Conservation (phyloP, 208 protist genomes). For the Trypanosoma avium region DNA sequence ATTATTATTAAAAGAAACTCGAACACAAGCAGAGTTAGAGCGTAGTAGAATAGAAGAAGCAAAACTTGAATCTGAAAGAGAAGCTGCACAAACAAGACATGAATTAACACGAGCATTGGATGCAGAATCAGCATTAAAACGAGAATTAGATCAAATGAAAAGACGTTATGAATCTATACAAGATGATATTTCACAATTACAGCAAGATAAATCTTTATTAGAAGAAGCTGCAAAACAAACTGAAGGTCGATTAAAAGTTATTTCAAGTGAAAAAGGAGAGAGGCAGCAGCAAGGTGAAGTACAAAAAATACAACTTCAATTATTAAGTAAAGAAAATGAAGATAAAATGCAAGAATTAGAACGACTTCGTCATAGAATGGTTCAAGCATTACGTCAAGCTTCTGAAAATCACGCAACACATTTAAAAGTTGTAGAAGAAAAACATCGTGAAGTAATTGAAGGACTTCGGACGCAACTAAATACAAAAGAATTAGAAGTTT, state of each 20-base stretch:
- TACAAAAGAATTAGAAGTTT: slow-evolving; percentile 68
- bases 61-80: slow-evolving; percentile 29
- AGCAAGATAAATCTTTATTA: slow-evolving; percentile 17
- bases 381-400: slow-evolving; percentile 61
- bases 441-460: slow-evolving; percentile 63
- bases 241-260: slow-evolving; percentile 22
- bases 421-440: slow-evolving; percentile 77
- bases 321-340: slow-evolving; percentile 59
- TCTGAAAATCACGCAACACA: slow-evolving; percentile 78
- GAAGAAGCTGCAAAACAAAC: slow-evolving; percentile 31
- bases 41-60: slow-evolving; percentile 26
- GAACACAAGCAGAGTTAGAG: slow-evolving; percentile 36
- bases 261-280: slow-evolving; percentile 31
- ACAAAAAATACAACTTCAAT: slow-evolving; percentile 49
- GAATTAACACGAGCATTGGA: slow-evolving; percentile 31
- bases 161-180: slow-evolving; percentile 18
- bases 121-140: slow-evolving; percentile 12
- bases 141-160: slow-evolving; percentile 20
- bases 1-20: slow-evolving; percentile 48
- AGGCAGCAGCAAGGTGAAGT: slow-evolving; percentile 31
- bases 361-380: slow-evolving; percentile 63
- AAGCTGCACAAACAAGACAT: slow-evolving; percentile 24
- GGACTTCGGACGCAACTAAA: slow-evolving; percentile 46
- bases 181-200: slow-evolving; percentile 15
- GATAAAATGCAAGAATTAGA: slow-evolving; percentile 77